Base-by-base conservation (phyloP, 192 early-diverging fungal species). In the Coemansia sp. region DNA sequence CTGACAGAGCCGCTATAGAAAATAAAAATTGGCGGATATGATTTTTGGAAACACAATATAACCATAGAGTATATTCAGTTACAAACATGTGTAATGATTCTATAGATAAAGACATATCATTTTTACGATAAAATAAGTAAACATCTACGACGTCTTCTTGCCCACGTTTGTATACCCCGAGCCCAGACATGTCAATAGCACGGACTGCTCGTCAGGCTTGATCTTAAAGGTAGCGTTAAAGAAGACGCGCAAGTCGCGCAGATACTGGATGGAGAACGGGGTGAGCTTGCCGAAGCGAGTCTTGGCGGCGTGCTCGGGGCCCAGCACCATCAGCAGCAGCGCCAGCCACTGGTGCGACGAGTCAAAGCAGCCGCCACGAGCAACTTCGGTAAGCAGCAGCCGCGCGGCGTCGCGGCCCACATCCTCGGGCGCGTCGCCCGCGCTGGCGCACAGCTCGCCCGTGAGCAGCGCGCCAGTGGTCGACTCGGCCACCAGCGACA, bases 181-280 rank as follows among this genome's bases (percentile, higher is more conserved):
- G 24, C 96, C 96, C 27, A 98, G 82, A 69, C 91, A 92, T 2
- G 95, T 89, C 80, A 97, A 77, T 27, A 94, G 57, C 16, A 92
- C 82, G 1, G 85, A 86, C 56, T 83, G 79, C 2, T 83, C 71
- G 46, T 95, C 93, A 1, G 86, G 85, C 74, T 83, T 86, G 54
- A 98, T 88, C 79, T 96, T 98, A 83, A 97, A 97, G 2, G 87
- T 88, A 10, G 89, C 87, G 32, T 91, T 93, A 73, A 98, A 90
- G 67, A 97, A 94, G 45, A 85, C 80, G 65, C 89, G 84, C 38
- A 98, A 65, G 71, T 98, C 97, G 27, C 97, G 86, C 52, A 98
- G 65, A 60, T 87, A 92, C 82, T 97, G 94, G 51, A 97, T 89
- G n/a, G 93, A 88, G 60, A 94, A 94, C 24, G 91, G 87, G 11